Conservation (phyloP, 805 yeast species). For the Ogataea ramenticola region DNA sequence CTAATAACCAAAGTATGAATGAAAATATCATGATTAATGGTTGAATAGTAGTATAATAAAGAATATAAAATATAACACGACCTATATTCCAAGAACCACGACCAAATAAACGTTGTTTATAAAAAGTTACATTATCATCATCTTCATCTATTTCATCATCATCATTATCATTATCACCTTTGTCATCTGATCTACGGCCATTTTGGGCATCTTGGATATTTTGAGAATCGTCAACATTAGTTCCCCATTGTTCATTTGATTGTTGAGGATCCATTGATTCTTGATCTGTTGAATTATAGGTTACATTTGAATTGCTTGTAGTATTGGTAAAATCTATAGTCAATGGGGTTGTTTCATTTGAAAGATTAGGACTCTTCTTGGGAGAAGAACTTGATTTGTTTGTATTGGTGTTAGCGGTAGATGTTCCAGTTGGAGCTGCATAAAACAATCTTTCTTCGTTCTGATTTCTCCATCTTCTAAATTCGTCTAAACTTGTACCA, state of each 20-base stretch:
- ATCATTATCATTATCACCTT: not conserved
- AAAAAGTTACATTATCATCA: constrained; percentile 19
- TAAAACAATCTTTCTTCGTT: constrained; percentile 75
- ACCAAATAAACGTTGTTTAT: constrained; percentile 61
- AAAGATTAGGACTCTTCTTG: constrained; percentile 5
- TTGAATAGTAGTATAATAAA: constrained; percentile 60
- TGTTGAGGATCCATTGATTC: not conserved
- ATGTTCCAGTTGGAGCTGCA: constrained; percentile 44
- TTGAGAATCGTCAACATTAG: not conserved
- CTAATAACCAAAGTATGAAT: constrained; percentile 68
- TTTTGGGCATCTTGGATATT: too few relatives aligned
- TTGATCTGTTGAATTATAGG: not conserved
- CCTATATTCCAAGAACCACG: constrained; percentile 90
- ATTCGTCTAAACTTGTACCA: constrained; percentile 80
- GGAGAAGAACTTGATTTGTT: not conserved
- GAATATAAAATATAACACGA: constrained; percentile 64
- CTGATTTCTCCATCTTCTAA: constrained; percentile 80
- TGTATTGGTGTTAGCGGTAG: not conserved
- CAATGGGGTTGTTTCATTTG: constrained; percentile 11
- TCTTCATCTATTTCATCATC: constrained; percentile 12
- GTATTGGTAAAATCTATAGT: constrained; percentile 1
- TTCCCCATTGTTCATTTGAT: not conserved
- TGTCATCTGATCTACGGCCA: too few relatives aligned
- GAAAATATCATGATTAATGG: constrained; percentile 58
- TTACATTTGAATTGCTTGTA: not conserved